Base-by-base conservation (phyloP, 371 early-diverging fungal genomes). In the Mucor indicus region DNA sequence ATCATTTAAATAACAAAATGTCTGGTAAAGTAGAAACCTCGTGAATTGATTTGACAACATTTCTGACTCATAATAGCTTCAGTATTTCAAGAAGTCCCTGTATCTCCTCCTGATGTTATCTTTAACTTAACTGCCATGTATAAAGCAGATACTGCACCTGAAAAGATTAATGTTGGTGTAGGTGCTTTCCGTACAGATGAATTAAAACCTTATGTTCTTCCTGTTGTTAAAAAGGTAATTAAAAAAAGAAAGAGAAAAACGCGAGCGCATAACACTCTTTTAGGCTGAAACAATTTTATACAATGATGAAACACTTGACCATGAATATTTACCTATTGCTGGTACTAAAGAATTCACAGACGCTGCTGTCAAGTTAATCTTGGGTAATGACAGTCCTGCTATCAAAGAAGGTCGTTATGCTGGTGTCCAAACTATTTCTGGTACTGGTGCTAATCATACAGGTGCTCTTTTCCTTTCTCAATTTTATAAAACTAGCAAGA, bases 131-230 rank as follows among this genome's bases (percentile, higher is more conserved):
- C 89, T 19, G 89, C 87, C 21, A 63, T 79, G 23, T 94, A 85
- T 78, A 85, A 85, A 59, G 88, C 90, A 22, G 96, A 96, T 60
- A 69, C 80, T 1, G 62, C 79, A 60, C 76, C 83, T 19, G 57
- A 79, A 21, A 98, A 96, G 72, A 85, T 98, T 41, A 93, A 95
- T 57, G 72, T 98, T n/a, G 93, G 96, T 64, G 91, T 98, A 6
- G 98, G 98, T 43, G 98, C 98, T 9, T 98, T 95, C 73, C 84
- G 98, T 46, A 90, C 87, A 48, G 86, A 95, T 48, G 71, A 86
- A 16, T 91, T 94, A 46, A 90, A 92, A 72, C 96, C 98, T 12
- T 96, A 94, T 88, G 83, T 95, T 4, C 80, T 98, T 21, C 95
- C 95, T 15, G 95, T 93, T 15, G 96, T 98, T 15, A 77, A 77